Base-by-base conservation (phyloP, 768 basidiomycete species). In the Coprinopsis cinerea region DNA sequence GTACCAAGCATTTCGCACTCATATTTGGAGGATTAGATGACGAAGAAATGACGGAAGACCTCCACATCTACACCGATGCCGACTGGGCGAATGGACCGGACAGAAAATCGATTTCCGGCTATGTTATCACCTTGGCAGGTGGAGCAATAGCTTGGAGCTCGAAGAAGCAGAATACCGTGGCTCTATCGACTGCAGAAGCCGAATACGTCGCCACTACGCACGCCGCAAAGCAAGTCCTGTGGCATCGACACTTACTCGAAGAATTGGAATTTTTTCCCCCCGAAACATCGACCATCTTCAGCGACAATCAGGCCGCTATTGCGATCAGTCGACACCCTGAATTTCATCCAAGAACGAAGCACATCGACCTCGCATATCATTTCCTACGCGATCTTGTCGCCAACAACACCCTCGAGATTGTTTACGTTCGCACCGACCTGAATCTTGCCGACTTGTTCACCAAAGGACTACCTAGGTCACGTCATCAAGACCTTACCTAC, bases 151-250 rank as follows among this genome's bases (percentile, higher is more conserved):
- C 57, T 5, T 78, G 76, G 76, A 55, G 55, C 2, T 65, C 66
- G 63, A 55, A 58, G 53, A 58, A 61, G 36, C 60, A 61, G 35
- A 48, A 24, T 6, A 45, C 52, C 11, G 51, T 60, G 6, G 59
- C 73, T 0, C 53, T 65, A 0, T 77, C 72, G 0, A 69, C 71
- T 0, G 65, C 64, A 1, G 71, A 78, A 53, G 70, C 73, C 1
- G 75, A 77, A 57, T 76, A 73, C 53, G 49, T 64, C 28, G 56
- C 60, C 1, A 41, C 50, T 0, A 59, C 61, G 0, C 58, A 67
- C 34, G 59, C 66, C 5, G 51, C 62, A 2, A 57, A 60, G 30
- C 53, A 62, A 49, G 60, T 53, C 4, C 22, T 64, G 7, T 64
- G 61, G 61, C 47, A 56, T 52, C 51, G 48, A 4, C 49, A 54